These are phyloP conservation scores for Discostella pseudostelligera DNA, from an alignment of 108 stramenopile genomes.

Conservation along the genomic window DNA sequence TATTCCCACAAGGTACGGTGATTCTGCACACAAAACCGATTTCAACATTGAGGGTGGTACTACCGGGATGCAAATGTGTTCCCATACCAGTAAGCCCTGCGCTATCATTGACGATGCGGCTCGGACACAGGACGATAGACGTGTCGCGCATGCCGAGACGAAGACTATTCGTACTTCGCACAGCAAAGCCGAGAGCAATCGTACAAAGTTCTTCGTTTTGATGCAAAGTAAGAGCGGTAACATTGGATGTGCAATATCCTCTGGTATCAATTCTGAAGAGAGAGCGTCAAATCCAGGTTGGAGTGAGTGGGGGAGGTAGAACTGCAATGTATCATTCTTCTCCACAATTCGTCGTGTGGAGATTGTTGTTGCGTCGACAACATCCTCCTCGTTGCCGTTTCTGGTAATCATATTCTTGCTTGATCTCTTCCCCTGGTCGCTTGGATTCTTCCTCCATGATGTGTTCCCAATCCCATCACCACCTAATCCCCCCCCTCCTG, in stretches of 20 bases:
- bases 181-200: constrained; percentile 71
- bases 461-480: neutral
- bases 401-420: neutral
- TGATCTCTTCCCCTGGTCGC: neutral
- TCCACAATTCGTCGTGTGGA: neutral
- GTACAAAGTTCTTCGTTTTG: constrained; percentile 62
- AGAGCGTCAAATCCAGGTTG: constrained; percentile 48
- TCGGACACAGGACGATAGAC: constrained; percentile 67
- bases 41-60: constrained; percentile 75
- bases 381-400: neutral
- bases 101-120: constrained; percentile 68
- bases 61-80: constrained; percentile 79
- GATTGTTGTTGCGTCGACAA: neutral
- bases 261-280: constrained; percentile 18
- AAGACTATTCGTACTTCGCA: constrained; percentile 78
- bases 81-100: constrained; percentile 79
- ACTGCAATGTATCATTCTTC: constrained; percentile 15
- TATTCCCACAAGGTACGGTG: constrained; percentile 79
- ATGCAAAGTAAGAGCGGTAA: constrained; percentile 74
- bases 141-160: constrained; percentile 63
- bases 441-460: constrained; percentile 20
- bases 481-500: neutral
- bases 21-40: constrained; percentile 21
- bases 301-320: constrained; percentile 30
- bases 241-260: constrained; percentile 59